Base-by-base conservation (phyloP, 306 rosid genomes). In the Vigna nakashimae region DNA sequence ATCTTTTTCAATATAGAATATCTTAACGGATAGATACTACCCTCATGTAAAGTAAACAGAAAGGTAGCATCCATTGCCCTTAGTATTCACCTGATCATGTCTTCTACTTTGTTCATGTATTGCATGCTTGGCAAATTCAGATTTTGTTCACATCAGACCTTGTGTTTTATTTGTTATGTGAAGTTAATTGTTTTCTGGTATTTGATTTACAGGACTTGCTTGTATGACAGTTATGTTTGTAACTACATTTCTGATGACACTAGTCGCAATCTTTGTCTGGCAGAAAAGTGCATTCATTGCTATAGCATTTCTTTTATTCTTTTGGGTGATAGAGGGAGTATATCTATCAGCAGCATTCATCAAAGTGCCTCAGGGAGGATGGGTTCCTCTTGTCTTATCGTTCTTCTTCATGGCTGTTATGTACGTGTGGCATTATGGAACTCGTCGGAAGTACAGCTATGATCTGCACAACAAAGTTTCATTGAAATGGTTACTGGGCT, bases 321-420 rank as follows among this genome's bases (percentile, higher is more conserved):
- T 92, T 85, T 92, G 97, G 96, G 80, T 85, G 66, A 70, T 92
- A 43, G 97, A 92, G 88, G 93, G 94, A 0, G 84, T 80, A 58
- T 92, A 92, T 85, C 76, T 92, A 42, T 89, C 94, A 66, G 79
- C 97, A 58, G 97, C 93, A 74, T 77, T 89, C 71, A 92, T 88
- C 42, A 92, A 92, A 82, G 96, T 92, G 24, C 96, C 94, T 71
- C 94, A 89, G 87, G 97, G 94, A 80, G 96, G 97, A 76, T 92
- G 97, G 97, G 96, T 87, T 62, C 97, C 97, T 38, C 86, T 92
- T 43, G 94, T 84, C 73, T 80, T 92, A 20, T 92, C 97, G 12
- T 79, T 81, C 65, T 46, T 92, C 68, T 84, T 92, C 82, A 88
- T 86, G 90, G 26, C 82, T 9, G 79, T 92, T 24, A 92, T 92